Evolutionary conservation across 1,284 basidiomycete species (phyloP).

Genomic region (Athelia psychrophila): DNA sequence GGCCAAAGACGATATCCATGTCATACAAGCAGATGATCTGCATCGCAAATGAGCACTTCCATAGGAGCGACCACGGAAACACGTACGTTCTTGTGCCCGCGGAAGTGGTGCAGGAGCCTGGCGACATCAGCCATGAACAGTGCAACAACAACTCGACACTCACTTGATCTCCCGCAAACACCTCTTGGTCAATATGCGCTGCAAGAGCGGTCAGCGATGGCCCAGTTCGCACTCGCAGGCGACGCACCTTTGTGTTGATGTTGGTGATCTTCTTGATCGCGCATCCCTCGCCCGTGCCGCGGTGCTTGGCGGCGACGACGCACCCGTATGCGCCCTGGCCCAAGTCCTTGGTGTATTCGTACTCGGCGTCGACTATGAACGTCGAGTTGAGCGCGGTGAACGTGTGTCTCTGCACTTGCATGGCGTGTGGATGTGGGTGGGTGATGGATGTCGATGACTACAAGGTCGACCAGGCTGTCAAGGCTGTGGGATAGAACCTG

Average conservation of each 20-base stretch:
- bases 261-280: slow-evolving; percentile 84
- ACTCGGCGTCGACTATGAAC: slow-evolving; percentile 70
- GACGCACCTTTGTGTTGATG: slow-evolving; percentile 67
- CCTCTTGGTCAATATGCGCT: slow-evolving; percentile 77
- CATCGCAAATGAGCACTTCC: not conserved
- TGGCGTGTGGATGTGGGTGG: too few relatives aligned
- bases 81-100: slow-evolving; percentile 77
- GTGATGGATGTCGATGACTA: too few relatives aligned
- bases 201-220: not conserved
- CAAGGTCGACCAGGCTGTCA: too few relatives aligned
- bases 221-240: slow-evolving; percentile 1
- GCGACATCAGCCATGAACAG: slow-evolving; percentile 2
- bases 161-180: slow-evolving; percentile 76
- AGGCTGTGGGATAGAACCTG: too few relatives aligned
- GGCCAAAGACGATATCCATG: slow-evolving; percentile 76
- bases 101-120: slow-evolving; percentile 75
- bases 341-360: slow-evolving; percentile 76
- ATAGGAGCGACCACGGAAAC: slow-evolving; percentile 1
- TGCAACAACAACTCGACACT: slow-evolving; percentile 13
- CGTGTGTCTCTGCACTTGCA: slow-evolving; percentile 37
- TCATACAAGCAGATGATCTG: slow-evolving; percentile 75
- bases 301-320: slow-evolving; percentile 65
- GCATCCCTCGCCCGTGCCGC: slow-evolving; percentile 63
- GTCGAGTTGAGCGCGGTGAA: slow-evolving; percentile 58
- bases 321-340: slow-evolving; percentile 79